Evolutionary conservation across 1,139 yeast species (phyloP).

Genomic region (Komagataea norvegica): DNA sequence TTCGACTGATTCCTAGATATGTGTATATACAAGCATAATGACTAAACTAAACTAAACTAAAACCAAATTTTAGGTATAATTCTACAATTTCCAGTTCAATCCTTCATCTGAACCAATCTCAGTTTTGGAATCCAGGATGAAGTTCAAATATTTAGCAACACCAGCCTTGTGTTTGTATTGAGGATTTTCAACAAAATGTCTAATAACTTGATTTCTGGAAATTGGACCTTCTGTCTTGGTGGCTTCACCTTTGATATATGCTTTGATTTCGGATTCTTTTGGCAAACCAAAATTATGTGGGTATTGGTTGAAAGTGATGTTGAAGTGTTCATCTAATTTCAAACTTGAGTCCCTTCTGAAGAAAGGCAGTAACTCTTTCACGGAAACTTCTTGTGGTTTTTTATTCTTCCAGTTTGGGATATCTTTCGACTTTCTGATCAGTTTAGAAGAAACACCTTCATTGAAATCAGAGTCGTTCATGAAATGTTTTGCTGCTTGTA

Average conservation of each 20-base stretch:
- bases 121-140: constrained; percentile 17
- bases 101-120: constrained; percentile 8
- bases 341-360: constrained; percentile 24
- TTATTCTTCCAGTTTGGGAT: constrained; percentile 38
- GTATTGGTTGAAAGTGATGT: constrained; percentile 54
- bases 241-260: constrained; percentile 14
- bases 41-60: too few relatives aligned
- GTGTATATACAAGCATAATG: too few relatives aligned
- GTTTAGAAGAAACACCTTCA: constrained; percentile 72
- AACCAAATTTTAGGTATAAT: background rate
- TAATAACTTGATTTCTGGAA: constrained; percentile 17
- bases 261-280: constrained; percentile 28
- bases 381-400: constrained; percentile 35
- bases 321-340: constrained; percentile 39
- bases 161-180: constrained; percentile 21
- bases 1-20: too few relatives aligned
- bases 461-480: constrained; percentile 54
- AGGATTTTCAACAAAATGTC: constrained; percentile 14
- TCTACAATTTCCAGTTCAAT: constrained; percentile 20
- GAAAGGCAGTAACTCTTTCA: constrained; percentile 24
- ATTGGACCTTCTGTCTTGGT: constrained; percentile 5
- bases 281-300: constrained; percentile 85
- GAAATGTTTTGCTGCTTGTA: constrained; percentile 73
- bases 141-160: constrained; percentile 19
- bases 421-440: constrained; percentile 58